Percentiles rank a stretch among this genome's conserved stretches.
Evolutionary conservation across 164 flowering plant species (phyloP).

Genomic region (Buxus sempervirens): DNA sequence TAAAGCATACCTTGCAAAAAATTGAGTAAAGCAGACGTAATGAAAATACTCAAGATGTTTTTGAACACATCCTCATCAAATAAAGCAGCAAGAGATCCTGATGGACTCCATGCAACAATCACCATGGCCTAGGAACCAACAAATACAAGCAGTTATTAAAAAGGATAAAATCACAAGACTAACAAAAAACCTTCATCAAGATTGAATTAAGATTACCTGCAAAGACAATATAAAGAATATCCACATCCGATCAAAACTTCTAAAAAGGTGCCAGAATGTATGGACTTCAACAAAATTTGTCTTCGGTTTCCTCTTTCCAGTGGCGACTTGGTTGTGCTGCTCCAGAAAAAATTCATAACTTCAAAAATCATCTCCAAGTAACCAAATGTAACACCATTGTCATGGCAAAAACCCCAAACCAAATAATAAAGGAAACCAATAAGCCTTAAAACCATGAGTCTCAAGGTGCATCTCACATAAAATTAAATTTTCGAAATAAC

Average conservation of each 20-base stretch:
- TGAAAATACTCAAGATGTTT: constrained; percentile 72
- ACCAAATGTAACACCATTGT: not conserved
- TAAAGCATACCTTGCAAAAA: constrained; percentile 65
- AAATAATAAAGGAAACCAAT: no score
- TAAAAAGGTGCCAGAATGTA: constrained; percentile 89
- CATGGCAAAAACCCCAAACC: not conserved
- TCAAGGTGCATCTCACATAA: no score
- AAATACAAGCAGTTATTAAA: not conserved
- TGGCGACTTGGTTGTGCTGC: constrained; percentile 35
- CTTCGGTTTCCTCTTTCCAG: constrained; percentile 80
- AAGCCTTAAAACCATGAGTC: no score
- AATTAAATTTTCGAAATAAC: no score
- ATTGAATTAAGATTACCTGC: constrained; percentile 52
- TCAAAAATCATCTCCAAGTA: not conserved
- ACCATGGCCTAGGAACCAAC: constrained; percentile 76
- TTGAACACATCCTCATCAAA: constrained; percentile 64
- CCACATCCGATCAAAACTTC: constrained; percentile 99
- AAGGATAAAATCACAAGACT: not conserved
- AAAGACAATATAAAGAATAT: constrained; percentile 82
- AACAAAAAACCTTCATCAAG: constrained; percentile 2
- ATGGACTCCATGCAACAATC: constrained; percentile 82
- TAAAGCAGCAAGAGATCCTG: constrained; percentile 53
- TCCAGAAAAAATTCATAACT: constrained; percentile 17
- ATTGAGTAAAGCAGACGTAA: constrained; percentile 77
- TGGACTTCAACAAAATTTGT: constrained; percentile 97